Evolutionary conservation across 129 eudicot genomes (phyloP).

Genomic region (Helianthus tuberosus): DNA sequence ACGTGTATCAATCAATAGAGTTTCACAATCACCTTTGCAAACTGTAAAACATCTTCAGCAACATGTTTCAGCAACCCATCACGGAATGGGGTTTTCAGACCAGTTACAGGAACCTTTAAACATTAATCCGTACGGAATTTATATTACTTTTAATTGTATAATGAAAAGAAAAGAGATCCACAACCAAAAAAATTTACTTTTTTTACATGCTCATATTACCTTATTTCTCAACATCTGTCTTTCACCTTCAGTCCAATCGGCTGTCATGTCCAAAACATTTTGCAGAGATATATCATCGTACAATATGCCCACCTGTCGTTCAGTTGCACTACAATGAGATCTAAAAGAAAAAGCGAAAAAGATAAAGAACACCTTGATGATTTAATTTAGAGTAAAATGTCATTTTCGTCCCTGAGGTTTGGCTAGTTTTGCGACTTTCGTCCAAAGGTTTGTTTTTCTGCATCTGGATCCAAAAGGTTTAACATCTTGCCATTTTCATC

Average conservation of each 20-base stretch:
- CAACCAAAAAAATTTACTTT: background rate
- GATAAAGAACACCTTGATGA: background rate
- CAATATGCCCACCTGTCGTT: slow-evolving; percentile 84
- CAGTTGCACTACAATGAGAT: slow-evolving; percentile 16
- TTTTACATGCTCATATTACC: slow-evolving; percentile 47
- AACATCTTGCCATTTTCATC: too few species aligned
- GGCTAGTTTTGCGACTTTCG: too few species aligned
- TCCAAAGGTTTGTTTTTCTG: too few species aligned
- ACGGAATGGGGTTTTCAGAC: slow-evolving; percentile 94
- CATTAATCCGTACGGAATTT: slow-evolving; percentile 1
- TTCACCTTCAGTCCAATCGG: slow-evolving; percentile 90
- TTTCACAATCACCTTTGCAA: slow-evolving; percentile 69
- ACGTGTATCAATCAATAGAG: slow-evolving; percentile 6
- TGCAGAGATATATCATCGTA: slow-evolving; percentile 87
- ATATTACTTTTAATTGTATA: background rate
- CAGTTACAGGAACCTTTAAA: slow-evolving; percentile 79
- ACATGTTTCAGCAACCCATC: slow-evolving; percentile 90
- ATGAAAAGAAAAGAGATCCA: background rate
- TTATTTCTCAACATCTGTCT: slow-evolving; percentile 91
- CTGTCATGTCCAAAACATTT: slow-evolving; percentile 81
- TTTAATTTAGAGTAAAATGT: background rate
- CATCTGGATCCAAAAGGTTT: too few species aligned
- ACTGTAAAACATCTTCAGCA: slow-evolving; percentile 83
- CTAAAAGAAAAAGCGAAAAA: slow-evolving; percentile 10
- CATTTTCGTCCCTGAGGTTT: too few species aligned